A percentile compares a stretch with the other conserved stretches of the same genome.
Evolutionary conservation across 2,329 filamentous ascomycete species (phyloP).

Genomic region (Calonectria ilicicola): DNA sequence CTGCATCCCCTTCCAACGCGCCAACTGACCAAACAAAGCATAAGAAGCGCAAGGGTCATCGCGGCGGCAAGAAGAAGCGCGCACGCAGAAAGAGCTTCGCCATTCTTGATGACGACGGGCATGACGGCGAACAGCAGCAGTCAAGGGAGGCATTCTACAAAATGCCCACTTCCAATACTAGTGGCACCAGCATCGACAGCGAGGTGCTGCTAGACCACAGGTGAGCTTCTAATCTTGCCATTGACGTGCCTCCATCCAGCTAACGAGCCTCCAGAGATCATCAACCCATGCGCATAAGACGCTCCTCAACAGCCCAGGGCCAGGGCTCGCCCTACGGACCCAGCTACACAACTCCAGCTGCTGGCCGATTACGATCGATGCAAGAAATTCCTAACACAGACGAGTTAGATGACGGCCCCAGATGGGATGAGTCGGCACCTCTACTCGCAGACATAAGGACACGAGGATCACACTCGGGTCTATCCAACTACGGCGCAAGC

Average conservation of each 20-base stretch:
- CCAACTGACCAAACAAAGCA: slow-evolving; percentile 31
- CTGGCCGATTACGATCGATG: slow-evolving; percentile 52
- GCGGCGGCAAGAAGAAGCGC: slow-evolving; percentile 82
- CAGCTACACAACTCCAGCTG: slow-evolving; percentile 40
- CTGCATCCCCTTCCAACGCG: slow-evolving; percentile 29
- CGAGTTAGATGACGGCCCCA: slow-evolving; percentile 49
- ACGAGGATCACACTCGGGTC: slow-evolving; percentile 36
- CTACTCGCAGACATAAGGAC: slow-evolving; percentile 59
- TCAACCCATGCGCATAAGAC: slow-evolving; percentile 72
- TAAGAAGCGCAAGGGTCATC: slow-evolving; percentile 78
- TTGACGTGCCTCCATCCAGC: slow-evolving; percentile 2
- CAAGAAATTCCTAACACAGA: slow-evolving; percentile 55
- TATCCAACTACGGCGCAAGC: slow-evolving; percentile 57
- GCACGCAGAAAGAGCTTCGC: slow-evolving; percentile 85
- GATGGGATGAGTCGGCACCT: slow-evolving; percentile 64
- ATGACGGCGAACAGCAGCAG: slow-evolving; percentile 51
- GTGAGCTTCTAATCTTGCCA: slow-evolving; percentile 53
- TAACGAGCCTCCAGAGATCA: slow-evolving; percentile 60
- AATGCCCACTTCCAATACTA: slow-evolving; percentile 70
- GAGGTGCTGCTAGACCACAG: slow-evolving; percentile 89
- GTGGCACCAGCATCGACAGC: slow-evolving; percentile 90
- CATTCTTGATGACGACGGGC: slow-evolving; percentile 64
- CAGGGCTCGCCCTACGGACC: slow-evolving; percentile 51
- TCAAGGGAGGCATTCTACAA: slow-evolving; percentile 61
- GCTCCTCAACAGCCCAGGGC: slow-evolving; percentile 62